These are phyloP conservation scores for Podospora australis DNA, from an alignment of 495 filamentous ascomycete genomes.

Conservation along the genomic window DNA sequence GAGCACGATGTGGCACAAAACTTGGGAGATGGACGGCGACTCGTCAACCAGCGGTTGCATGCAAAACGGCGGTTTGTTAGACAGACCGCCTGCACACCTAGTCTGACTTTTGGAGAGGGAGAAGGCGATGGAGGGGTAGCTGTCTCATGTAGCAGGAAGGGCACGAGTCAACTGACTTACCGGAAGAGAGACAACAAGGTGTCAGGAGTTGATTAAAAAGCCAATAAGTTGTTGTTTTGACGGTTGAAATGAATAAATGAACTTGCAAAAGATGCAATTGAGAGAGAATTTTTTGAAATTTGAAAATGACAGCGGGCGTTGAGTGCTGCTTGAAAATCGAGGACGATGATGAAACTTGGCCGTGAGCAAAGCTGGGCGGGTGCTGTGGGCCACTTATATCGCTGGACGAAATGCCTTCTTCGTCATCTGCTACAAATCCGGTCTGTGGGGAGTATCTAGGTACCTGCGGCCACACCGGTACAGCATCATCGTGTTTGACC, in stretches of 20 bases:
- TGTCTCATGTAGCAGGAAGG: neutral
- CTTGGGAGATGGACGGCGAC: neutral
- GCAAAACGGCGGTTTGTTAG: neutral
- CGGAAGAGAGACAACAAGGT: no score
- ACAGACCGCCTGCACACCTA: conserved; percentile 3
- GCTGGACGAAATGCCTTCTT: conserved; percentile 9
- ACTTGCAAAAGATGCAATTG: conserved; percentile 10
- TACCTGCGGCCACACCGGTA: neutral
- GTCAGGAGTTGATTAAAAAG: no score
- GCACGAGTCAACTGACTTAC: neutral
- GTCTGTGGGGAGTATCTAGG: neutral
- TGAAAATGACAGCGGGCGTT: conserved; percentile 6
- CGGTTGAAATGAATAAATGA: neutral
- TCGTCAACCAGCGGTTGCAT: neutral
- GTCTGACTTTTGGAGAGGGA: neutral
- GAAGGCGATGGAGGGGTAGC: neutral
- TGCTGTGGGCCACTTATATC: conserved; percentile 27
- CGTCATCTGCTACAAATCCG: conserved; percentile 12
- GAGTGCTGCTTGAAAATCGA: conserved; percentile 7
- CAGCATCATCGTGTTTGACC: neutral
- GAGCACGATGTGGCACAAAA: neutral
- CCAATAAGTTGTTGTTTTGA: neutral
- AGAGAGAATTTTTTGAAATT: no score
- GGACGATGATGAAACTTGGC: conserved; percentile 22
- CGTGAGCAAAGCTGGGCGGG: conserved; percentile 14